Percentiles rank a stretch among this genome's conserved stretches.
Evolutionary conservation across 257 asterid species (phyloP).

Genomic region (Solanum commersonii): DNA sequence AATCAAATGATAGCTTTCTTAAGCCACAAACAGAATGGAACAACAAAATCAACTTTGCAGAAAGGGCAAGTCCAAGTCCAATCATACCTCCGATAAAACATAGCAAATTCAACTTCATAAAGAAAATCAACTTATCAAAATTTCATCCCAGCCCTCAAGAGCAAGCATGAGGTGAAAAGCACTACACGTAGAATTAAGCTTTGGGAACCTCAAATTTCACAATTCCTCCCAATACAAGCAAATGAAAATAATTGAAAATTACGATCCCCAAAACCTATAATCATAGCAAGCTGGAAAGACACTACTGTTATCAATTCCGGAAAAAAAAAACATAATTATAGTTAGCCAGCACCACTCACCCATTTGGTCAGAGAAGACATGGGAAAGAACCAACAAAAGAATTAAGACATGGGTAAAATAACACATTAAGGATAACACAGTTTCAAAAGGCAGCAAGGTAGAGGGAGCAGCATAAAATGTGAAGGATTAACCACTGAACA

Average conservation of each 20-base stretch:
- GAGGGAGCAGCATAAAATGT: neutral
- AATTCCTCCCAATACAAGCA: neutral
- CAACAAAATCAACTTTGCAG: neutral
- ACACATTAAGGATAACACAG: neutral
- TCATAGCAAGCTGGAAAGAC: neutral
- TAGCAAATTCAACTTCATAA: neutral
- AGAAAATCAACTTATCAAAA: neutral
- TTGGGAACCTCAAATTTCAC: too few relatives aligned
- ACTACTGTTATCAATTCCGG: neutral
- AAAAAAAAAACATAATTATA: neutral
- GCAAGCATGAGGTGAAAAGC: neutral
- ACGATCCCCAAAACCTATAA: neutral
- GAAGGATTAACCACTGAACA: neutral
- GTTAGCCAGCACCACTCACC: neutral
- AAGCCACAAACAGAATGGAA: neutral
- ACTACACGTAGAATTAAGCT: neutral
- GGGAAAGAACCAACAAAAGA: neutral
- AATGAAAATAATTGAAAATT: neutral
- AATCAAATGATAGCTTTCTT: neutral
- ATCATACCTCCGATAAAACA: slow-evolving; percentile 50
- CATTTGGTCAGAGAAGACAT: neutral
- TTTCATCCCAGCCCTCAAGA: neutral
- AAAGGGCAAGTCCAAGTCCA: neutral
- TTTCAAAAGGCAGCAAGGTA: neutral
- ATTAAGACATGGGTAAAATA: neutral